Conservation (phyloP, 2,329 filamentous ascomycete species). For the Alternaria novae-zelandiae region DNA sequence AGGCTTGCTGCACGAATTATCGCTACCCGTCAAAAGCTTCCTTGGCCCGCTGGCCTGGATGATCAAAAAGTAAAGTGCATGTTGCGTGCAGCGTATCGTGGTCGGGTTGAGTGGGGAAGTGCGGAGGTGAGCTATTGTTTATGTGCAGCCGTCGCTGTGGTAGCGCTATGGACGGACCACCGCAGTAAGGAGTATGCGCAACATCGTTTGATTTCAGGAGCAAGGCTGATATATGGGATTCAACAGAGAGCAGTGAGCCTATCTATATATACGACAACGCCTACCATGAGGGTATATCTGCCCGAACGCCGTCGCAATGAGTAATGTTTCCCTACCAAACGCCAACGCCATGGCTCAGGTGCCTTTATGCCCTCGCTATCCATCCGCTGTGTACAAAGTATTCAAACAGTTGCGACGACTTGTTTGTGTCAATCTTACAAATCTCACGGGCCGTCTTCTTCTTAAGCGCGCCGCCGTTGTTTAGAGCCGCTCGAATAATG, state of each 20-base stretch:
- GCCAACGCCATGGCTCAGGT: constrained; percentile 6
- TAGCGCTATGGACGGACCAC: constrained; percentile 9
- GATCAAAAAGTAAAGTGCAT: constrained; percentile 26
- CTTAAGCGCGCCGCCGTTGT: constrained; percentile 85
- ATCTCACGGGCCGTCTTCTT: constrained; percentile 93
- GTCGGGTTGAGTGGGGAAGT: constrained; percentile 11
- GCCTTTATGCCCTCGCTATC: constrained; percentile 78
- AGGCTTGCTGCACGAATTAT: constrained; percentile 8
- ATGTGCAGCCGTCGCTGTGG: constrained; percentile 17
- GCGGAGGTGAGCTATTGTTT: constrained; percentile 26
- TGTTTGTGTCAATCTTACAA: constrained; percentile 81
- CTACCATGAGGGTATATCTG: constrained; percentile 29
- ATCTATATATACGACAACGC: constrained; percentile 7
- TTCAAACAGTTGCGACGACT: constrained; percentile 86
- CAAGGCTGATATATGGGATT: constrained; percentile 3
- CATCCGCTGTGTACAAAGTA: constrained; percentile 94
- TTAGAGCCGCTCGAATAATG: constrained; percentile 87
- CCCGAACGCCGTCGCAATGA: constrained; percentile 13
- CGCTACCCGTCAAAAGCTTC: constrained; percentile 8
- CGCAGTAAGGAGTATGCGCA: neutral
- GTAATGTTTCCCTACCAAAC: neutral
- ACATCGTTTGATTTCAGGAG: neutral
- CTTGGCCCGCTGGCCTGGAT: constrained; percentile 7
- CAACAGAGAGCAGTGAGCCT: constrained; percentile 8
- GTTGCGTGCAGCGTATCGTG: constrained; percentile 12